Base-by-base conservation (phyloP, 352 stramenopile genomes). In the Phytopythium aichiense region DNA sequence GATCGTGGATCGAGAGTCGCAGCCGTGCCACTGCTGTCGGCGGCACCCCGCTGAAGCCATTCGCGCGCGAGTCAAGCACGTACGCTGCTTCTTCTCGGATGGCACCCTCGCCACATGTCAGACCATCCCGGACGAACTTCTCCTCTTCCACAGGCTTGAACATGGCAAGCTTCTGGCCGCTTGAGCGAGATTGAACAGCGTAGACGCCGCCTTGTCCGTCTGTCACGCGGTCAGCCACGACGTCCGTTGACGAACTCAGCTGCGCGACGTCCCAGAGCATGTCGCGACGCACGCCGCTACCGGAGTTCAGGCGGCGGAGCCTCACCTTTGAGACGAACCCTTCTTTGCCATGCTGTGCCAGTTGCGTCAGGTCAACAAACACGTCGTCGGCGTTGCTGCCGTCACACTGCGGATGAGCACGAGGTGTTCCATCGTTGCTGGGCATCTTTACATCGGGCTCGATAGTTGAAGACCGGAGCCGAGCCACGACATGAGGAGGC, bases 121-220 rank as follows among this genome's bases (percentile, higher is more conserved):
- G 73, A 12, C 84, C 81, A 61, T 90, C 81, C 35, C 84, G 81
- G 11, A 89, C 77, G 55, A 94, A 92, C 51, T 74, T 84, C 33
- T 94, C 84, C 60, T 94, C 84, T 54, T 92, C 83, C 15, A 75
- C 77, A 25, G 84, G 84, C 54, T 94, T 94, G 62, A 92, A 94
- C 58, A 94, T 81, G 13, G 81, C 84, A n/a, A 94, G 62, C 50
- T 92, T 94, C 55, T 84, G 66, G 13, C 82, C 83, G 33, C 78
- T 89, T 2, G 75, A 77, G 31, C 76, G 73, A 56, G 79, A 90
- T 48, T 85, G 76, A 4, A 93, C 74, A 23, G 84, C 76, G 54
- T 93, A 93, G 20, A 91, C 84, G 4, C 84, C 84, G 4, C 84
- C 84, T 45, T 87, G 78, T 6, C 80, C 81, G 72, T 91, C 84